Base-by-base conservation (phyloP, 1,284 basidiomycete species). In the Schizophyllum commune region DNA sequence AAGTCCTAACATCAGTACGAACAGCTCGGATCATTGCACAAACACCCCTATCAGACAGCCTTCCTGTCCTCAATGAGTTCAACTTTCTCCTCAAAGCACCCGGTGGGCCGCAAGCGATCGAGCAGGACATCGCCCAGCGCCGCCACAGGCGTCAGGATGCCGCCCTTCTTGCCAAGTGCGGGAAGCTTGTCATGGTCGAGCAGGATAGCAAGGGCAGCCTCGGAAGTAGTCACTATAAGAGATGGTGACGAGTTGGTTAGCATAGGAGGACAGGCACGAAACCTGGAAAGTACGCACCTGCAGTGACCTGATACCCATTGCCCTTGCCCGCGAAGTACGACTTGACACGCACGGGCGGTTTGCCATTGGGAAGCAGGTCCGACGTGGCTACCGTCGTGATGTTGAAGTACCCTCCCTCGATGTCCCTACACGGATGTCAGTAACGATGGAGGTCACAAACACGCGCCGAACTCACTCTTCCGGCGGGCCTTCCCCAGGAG, bases 131-230 rank as follows among this genome's bases (percentile, higher is more conserved):
- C 83, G 15, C 92, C 93, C 59, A 94, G 82, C 1, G 89, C 90
- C 1, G 83, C 84, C 66, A 87, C 82, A 0, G 92, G 85, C 1
- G 93, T 96, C 57, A 95, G 76, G 1, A 94, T 74, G 9, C 94
- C 93, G 15, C 93, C 93, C 60, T 76, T 67, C 33, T 74, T 77
- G 1, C 80, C 86, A 5, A 88, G 72, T 0, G 77, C 67, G 0
- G 89, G 81, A 1, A 91, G 79, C 11, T 72, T 72, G 5, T 75
- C 73, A 3, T 77, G 75, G 3, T 83, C 77, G 1, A 88, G 77
- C 33, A 88, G 72, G 56, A 93, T 76, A 5, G 82, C 79, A 7
- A 95, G 78, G 0, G 90, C 92, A 15, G 82, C 83, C 76, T 96
- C 93, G 2, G 84, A 77, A 27, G 92, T 79, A 78, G 94, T 83